Evolutionary conservation across 176 grass and related monocot genomes (phyloP).

Genomic region (Avena insularis): DNA sequence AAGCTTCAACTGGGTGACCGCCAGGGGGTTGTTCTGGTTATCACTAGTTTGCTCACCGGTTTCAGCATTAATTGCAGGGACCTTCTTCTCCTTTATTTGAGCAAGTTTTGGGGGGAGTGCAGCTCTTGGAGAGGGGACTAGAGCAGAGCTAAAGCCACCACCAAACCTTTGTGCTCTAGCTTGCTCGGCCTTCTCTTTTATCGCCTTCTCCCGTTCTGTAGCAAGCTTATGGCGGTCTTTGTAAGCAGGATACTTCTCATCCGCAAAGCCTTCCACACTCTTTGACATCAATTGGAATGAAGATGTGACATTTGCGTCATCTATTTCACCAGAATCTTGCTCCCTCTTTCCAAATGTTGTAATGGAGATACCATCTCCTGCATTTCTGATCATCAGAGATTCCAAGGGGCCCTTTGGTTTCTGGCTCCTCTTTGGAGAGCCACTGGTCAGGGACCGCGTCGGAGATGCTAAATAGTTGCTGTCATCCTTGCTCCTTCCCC

Average conservation of each 20-base stretch:
- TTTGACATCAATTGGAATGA: conserved; percentile 88
- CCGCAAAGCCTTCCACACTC: conserved; percentile 74
- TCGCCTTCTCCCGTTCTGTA: conserved; percentile 76
- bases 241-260: conserved; percentile 89
- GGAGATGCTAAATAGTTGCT: conserved; percentile 56
- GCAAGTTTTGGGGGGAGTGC: conserved; percentile 75
- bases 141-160: conserved; percentile 42
- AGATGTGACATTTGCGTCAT: conserved; percentile 59
- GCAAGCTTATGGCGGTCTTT: conserved; percentile 90
- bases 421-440: conserved; percentile 61
- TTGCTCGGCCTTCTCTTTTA: conserved; percentile 91
- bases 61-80: conserved; percentile 32
- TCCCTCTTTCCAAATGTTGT: conserved; percentile 85
- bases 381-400: conserved; percentile 89
- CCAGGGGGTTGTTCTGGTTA: conserved; percentile 49
- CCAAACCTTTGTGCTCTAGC: conserved; percentile 77
- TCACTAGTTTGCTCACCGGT: conserved; percentile 61
- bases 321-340: conserved; percentile 55
- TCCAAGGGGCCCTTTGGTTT: conserved; percentile 75
- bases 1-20: conserved; percentile 77
- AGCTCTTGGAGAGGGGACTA: conserved; percentile 40
- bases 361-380: conserved; percentile 82
- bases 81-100: conserved; percentile 92
- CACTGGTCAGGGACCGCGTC: conserved; percentile 42
- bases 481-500: conserved; percentile 86